Conservation (phyloP, 225 moss, liverwort and hornwort species). For the Climacium dendroides region DNA sequence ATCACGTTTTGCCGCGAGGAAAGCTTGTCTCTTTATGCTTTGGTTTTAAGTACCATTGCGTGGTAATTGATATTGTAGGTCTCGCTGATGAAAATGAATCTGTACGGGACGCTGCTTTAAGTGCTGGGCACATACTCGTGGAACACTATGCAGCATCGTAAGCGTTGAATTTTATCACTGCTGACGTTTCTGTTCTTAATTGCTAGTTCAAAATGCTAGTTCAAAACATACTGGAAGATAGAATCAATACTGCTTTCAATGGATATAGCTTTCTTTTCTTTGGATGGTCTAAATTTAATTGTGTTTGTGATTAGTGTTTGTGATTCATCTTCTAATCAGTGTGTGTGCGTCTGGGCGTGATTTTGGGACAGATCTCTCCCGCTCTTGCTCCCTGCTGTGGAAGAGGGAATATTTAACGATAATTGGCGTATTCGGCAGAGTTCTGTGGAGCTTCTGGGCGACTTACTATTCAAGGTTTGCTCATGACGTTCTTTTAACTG, state of each 20-base stretch:
- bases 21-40: neutral
- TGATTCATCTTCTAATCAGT: neutral
- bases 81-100: constrained; percentile 99
- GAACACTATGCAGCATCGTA: constrained; percentile 99
- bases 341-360: neutral
- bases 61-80: constrained; percentile 21
- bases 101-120: constrained; percentile 91
- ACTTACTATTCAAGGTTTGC: constrained; percentile 90
- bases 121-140: constrained; percentile 94
- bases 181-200: neutral
- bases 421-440: constrained; percentile 99
- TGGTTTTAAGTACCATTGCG: neutral
- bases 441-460: constrained; percentile 97
- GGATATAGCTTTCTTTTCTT: neutral
- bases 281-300: neutral
- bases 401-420: constrained; percentile 98
- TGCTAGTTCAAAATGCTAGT: neutral
- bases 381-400: constrained; percentile 91
- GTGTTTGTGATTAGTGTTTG: too few relatives aligned
- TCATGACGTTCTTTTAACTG: neutral
- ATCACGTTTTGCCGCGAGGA: neutral
- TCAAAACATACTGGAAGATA: neutral
- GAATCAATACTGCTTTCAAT: neutral
- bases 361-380: constrained; percentile 67
- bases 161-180: neutral